Base-by-base conservation (phyloP, 2,329 filamentous ascomycete species). In the Hirsutella rhossiliensis region DNA sequence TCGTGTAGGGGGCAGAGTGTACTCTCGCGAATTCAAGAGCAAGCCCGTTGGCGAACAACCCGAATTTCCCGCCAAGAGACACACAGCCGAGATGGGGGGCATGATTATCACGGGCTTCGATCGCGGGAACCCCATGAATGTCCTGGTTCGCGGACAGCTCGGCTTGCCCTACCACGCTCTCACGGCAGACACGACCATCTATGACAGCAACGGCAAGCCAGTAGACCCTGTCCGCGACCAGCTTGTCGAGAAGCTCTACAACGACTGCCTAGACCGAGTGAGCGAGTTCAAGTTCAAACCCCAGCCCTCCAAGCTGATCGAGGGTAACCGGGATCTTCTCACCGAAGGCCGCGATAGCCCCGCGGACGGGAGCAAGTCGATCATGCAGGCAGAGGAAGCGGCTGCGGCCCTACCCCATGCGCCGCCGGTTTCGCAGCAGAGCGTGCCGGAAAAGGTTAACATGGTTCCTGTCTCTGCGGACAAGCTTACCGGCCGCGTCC, bases 101-200 rank as follows among this genome's bases (percentile, higher is more conserved):
- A 95, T 98, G 73, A 97, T 98, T 47, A 88, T 98, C 48, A 96
- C 94, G 30, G 92, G 92, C 0, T 98, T 97, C 59, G 88, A 97
- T 52, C 79, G 87, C 51, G 94, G 94, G 17, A 98, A 98, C 54
- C 92, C 92, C 5, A 68, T 98, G 53, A 94, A 96, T 59, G 78
- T 89, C 41, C 79, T 98, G 47, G 81, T 98, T 45, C 82, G 92
- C 52, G 89, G 87, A 15, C 94, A 98, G 62, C 73, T 98, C 41
- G 85, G 84, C 23, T 73, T 98, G 18, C 81, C 81, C 15, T 96
- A 94, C 59, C 87, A 96, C 61, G 72, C 83, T 20, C 70, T 98
- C 47, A 82, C 80, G 51, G 70, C 78, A n/a, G 77, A 80, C 34
- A 90, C 90, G 15, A 92, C 87, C 9, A 80, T 98, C 11, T 96